These are phyloP conservation scores for Millerozyma miso DNA, from an alignment of 805 yeast genomes.

Conservation along the genomic window DNA sequence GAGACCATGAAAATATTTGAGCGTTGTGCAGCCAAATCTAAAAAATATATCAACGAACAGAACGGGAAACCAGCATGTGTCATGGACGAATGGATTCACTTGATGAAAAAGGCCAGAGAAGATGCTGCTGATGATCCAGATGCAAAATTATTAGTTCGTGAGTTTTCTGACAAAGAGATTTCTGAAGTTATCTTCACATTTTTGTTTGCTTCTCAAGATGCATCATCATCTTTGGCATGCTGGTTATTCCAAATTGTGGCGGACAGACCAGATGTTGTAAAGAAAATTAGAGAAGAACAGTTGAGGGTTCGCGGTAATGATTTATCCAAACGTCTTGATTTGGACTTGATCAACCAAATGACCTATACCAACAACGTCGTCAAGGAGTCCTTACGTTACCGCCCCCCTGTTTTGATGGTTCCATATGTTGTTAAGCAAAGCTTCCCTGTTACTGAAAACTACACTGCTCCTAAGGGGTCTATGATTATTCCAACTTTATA, in stretches of 20 bases:
- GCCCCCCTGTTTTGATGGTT: conserved; percentile 98
- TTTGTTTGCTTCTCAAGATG: conserved; percentile 96
- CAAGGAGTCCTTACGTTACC: conserved; percentile 84
- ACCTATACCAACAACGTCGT: conserved; percentile 85
- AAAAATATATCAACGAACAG: conserved; percentile 61
- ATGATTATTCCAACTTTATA: conserved; percentile 95
- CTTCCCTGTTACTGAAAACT: conserved; percentile 77
- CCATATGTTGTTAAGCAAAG: conserved; percentile 89
- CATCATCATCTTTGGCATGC: conserved; percentile 93
- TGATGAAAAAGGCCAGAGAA: conserved; percentile 72
- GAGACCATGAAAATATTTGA: conserved; percentile 91
- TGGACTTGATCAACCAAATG: conserved; percentile 83
- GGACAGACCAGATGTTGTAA: conserved; percentile 88
- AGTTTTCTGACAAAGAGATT: conserved; percentile 84
- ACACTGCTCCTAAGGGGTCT: conserved; percentile 94
- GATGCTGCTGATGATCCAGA: conserved; percentile 48
- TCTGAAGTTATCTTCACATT: conserved; percentile 96
- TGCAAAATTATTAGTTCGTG: conserved; percentile 63
- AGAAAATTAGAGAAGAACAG: conserved; percentile 90
- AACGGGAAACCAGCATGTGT: conserved; percentile 84
- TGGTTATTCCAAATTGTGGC: conserved; percentile 97
- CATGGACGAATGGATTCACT: conserved; percentile 90
- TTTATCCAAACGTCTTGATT: conserved; percentile 53
- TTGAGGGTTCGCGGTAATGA: conserved; percentile 75
- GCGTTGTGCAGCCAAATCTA: conserved; percentile 82